Evolutionary conservation across 768 basidiomycete genomes (phyloP).

Genomic region (Hebeloma cylindrosporum): DNA sequence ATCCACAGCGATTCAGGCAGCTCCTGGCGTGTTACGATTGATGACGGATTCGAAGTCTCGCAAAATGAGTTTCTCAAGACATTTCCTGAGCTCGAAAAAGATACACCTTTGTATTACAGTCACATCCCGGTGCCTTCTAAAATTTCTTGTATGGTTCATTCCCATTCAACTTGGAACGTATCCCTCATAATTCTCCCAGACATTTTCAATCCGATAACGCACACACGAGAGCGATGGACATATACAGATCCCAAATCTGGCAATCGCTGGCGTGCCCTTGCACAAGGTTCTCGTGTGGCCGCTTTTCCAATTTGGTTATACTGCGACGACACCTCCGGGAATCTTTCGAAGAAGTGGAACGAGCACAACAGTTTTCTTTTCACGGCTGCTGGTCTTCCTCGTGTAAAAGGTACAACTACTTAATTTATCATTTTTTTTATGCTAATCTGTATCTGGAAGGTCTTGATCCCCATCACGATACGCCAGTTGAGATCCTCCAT

Average conservation of each 20-base stretch:
- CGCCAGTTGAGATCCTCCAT: conserved; percentile 46
- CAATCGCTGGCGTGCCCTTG: conserved; percentile 28
- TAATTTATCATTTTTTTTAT: background rate
- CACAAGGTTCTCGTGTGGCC: conserved; percentile 31
- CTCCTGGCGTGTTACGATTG: conserved; percentile 6
- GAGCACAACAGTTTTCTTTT: conserved; percentile 42
- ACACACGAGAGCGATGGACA: background rate
- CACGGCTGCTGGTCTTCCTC: conserved; percentile 18
- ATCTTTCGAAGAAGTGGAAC: conserved; percentile 49
- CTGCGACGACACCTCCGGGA: conserved; percentile 47
- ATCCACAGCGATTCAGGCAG: background rate
- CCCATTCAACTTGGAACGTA: too few species aligned
- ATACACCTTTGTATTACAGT: background rate
- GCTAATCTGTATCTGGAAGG: too few species aligned
- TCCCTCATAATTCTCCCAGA: background rate
- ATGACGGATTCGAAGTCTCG: conserved; percentile 4
- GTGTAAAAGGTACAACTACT: background rate
- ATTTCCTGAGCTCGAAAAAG: background rate
- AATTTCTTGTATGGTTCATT: conserved; percentile 12
- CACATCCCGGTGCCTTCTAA: conserved; percentile 8
- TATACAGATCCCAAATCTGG: conserved; percentile 5
- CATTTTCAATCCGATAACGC: background rate
- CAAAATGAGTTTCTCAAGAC: conserved; percentile 9
- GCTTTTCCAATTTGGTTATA: conserved; percentile 39
- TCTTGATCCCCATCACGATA: conserved; percentile 41